Percentiles rank a stretch among this genome's conserved stretches.
Conservation (phyloP, 2,329 filamentous ascomycete species). For the Immersiporthe knoxdaviesiana region DNA sequence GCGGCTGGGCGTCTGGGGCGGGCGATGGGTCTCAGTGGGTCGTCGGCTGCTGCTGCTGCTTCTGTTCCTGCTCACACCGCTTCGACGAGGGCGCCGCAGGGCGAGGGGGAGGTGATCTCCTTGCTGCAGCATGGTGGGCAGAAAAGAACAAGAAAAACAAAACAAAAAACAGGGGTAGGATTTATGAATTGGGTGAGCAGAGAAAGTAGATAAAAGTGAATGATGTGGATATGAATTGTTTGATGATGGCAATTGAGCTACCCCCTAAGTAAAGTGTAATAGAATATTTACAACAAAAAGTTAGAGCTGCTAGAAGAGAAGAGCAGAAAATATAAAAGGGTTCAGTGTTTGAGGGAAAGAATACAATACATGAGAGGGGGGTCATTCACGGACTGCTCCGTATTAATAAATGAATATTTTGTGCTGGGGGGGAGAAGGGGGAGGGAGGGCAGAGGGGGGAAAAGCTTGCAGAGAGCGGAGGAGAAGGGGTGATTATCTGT, state of each 20-base stretch:
- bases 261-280: background rate
- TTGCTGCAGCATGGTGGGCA: conserved; percentile 43
- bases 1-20: conserved; percentile 34
- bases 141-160: background rate
- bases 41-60: conserved; percentile 14
- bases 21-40: conserved; percentile 30
- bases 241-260: background rate
- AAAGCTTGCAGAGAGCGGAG: background rate
- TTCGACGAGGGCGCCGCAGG: conserved; percentile 57
- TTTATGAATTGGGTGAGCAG: background rate
- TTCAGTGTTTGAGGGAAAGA: background rate
- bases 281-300: background rate
- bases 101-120: conserved; percentile 55
- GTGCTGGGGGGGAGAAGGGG: background rate
- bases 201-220: background rate
- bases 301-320: background rate
- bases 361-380: background rate
- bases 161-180: too few relatives aligned
- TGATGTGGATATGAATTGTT: background rate
- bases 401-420: conserved; percentile 4
- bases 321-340: background rate
- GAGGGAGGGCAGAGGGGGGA: background rate
- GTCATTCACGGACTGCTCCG: background rate
- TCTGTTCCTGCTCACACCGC: conserved; percentile 33
- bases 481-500: background rate